A percentile compares a stretch with the other conserved stretches of the same genome.
phyloP scores from a whole-genome alignment of 176 grass and related monocot genomes.

The Tillandsia fasciculata region DNA sequence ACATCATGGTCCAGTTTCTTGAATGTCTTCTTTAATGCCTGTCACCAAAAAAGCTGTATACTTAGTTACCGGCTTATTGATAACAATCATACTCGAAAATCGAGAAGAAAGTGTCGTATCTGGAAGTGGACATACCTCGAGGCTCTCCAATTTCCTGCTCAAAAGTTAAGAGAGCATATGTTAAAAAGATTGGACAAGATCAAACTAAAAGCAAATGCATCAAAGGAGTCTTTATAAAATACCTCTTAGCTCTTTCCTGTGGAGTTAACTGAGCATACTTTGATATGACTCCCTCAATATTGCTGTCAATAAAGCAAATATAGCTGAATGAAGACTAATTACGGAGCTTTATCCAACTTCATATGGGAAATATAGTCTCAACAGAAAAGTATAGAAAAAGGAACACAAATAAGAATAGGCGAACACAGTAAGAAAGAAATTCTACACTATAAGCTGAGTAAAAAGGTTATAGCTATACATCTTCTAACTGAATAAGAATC shows the following conservation, averaged over 20 bases:
- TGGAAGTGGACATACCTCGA: constrained; percentile 46
- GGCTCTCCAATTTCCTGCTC: constrained; percentile 62
- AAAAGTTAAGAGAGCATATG: not conserved
- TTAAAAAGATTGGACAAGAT: not conserved
- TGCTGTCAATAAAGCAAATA: constrained; percentile 25
- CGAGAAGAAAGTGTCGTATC: constrained; percentile 3
- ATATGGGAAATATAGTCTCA: not conserved
- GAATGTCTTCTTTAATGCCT: constrained; percentile 78
- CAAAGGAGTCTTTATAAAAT: not conserved
- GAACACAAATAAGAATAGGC: not conserved
- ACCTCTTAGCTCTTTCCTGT: constrained; percentile 82
- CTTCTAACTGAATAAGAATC: not conserved
- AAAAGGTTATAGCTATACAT: not conserved
- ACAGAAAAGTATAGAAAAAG: not conserved
- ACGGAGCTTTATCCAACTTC: not conserved
- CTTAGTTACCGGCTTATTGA: constrained; percentile 1
- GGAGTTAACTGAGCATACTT: constrained; percentile 56
- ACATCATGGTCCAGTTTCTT: constrained; percentile 82
- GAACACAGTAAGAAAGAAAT: not conserved
- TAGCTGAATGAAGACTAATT: not conserved
- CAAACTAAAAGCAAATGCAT: not conserved
- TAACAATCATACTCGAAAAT: constrained; percentile 8
- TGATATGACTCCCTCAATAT: constrained; percentile 43
- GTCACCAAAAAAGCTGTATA: constrained; percentile 15
- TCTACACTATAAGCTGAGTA: not conserved